Percentiles rank a stretch among this genome's conserved stretches.
These are phyloP conservation scores for Globisporangium ultimum DNA, from an alignment of 352 stramenopile genomes.

Conservation along the genomic window DNA sequence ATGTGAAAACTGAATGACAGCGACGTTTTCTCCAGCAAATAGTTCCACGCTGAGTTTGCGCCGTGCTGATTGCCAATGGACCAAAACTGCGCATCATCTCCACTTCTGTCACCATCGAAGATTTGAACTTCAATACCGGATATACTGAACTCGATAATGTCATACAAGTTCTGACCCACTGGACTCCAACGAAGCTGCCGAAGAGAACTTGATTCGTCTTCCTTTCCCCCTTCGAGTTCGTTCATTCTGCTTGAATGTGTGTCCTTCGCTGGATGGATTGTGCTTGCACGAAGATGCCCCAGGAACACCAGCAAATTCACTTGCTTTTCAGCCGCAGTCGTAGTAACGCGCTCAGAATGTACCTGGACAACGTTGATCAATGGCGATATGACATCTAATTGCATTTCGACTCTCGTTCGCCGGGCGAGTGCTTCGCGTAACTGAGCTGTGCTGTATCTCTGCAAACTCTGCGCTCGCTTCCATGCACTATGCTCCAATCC, in stretches of 20 bases:
- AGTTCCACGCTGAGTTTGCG: constrained; percentile 32
- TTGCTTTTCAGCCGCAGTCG: constrained; percentile 19
- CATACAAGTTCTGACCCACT: constrained; percentile 57
- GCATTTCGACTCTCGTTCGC: constrained; percentile 69
- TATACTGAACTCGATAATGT: constrained; percentile 75
- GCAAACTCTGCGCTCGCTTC: constrained; percentile 67
- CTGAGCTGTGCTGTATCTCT: constrained; percentile 75
- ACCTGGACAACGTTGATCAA: constrained; percentile 72
- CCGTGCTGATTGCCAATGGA: constrained; percentile 10
- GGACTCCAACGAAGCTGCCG: constrained; percentile 14
- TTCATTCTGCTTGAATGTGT: constrained; percentile 11
- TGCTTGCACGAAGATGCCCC: constrained; percentile 67
- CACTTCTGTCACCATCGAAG: constrained; percentile 20
- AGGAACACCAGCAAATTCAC: constrained; percentile 70
- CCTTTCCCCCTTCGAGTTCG: background rate
- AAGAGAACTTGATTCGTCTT: constrained; percentile 5
- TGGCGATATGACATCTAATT: constrained; percentile 78
- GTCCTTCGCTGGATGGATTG: constrained; percentile 31
- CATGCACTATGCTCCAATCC: constrained; percentile 69
- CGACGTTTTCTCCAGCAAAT: constrained; percentile 75
- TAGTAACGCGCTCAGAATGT: constrained; percentile 18
- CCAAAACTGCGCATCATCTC: constrained; percentile 10
- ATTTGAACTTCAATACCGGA: constrained; percentile 76
- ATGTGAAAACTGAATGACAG: constrained; percentile 69
- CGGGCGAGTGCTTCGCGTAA: constrained; percentile 61